Conservation (phyloP, 2,329 filamentous ascomycete genomes). For the Keithomyces neogunnii region DNA sequence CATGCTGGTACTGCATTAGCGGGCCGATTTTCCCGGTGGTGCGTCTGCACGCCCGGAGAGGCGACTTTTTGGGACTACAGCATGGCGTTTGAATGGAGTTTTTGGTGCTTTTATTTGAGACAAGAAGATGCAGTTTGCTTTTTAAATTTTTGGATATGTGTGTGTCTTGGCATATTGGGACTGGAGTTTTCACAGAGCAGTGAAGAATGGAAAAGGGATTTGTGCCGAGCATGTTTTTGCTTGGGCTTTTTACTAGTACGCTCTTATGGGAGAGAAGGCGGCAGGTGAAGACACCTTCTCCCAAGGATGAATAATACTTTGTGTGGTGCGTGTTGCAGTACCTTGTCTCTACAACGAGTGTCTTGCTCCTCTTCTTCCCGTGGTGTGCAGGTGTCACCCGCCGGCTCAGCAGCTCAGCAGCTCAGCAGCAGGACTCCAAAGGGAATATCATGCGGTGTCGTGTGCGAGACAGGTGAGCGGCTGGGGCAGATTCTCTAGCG, state of each 20-base stretch:
- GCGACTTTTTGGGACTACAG: constrained; percentile 2
- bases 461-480: too few species aligned
- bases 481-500: too few species aligned
- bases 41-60: constrained; percentile 1
- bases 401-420: too few species aligned
- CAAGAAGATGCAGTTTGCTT: neutral
- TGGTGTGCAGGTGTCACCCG: neutral
- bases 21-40: neutral
- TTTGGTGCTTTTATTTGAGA: neutral
- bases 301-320: neutral
- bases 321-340: neutral
- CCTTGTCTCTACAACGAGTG: neutral
- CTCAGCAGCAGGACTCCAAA: too few species aligned
- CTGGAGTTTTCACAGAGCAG: neutral
- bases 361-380: neutral
- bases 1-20: constrained; percentile 2
- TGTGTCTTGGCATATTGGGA: neutral
- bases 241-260: neutral
- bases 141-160: neutral
- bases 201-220: neutral
- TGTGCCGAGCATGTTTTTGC: neutral
- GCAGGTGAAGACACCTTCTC: neutral
- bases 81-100: constrained; percentile 1
- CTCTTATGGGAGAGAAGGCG: neutral
- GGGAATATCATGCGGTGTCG: too few species aligned